phyloP scores from a whole-genome alignment of 371 early-diverging fungal species.

The Vavraia culicis region DNA sequence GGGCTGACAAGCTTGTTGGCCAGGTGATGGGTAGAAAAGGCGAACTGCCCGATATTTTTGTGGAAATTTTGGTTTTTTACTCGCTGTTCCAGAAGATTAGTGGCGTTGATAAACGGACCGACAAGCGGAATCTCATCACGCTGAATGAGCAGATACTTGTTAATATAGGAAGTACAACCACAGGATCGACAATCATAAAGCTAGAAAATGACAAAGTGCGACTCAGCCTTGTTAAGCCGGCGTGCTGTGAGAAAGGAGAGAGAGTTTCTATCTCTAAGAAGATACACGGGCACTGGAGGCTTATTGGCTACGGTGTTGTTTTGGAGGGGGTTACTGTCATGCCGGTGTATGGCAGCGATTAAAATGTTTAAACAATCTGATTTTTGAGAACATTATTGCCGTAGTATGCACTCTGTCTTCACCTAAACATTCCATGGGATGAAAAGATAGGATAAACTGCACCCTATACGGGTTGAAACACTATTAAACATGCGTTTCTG shows the following conservation, averaged over 20 bases:
- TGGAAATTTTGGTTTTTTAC: slow-evolving; percentile 79
- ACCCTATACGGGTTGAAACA: too few species aligned
- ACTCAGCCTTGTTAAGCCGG: slow-evolving; percentile 71
- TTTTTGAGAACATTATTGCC: too few species aligned
- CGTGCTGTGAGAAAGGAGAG: slow-evolving; percentile 88
- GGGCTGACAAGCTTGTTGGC: slow-evolving; percentile 93
- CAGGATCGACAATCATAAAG: slow-evolving; percentile 79
- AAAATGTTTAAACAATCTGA: too few species aligned
- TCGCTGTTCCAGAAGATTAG: slow-evolving; percentile 78
- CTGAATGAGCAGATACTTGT: slow-evolving; percentile 77
- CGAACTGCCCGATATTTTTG: slow-evolving; percentile 75
- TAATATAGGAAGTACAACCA: slow-evolving; percentile 93
- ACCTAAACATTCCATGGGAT: too few species aligned
- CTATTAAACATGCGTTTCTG: too few species aligned
- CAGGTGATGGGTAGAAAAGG: slow-evolving; percentile 88
- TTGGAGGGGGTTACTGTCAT: slow-evolving; percentile 16
- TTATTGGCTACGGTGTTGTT: slow-evolving; percentile 40
- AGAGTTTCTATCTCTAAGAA: slow-evolving; percentile 86
- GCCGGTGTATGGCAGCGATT: slow-evolving; percentile 9
- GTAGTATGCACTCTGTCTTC: too few species aligned
- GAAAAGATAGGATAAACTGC: too few species aligned
- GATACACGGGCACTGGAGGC: slow-evolving; percentile 84
- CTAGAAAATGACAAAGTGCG: slow-evolving; percentile 57
- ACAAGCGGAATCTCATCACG: slow-evolving; percentile 47
- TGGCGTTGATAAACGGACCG: slow-evolving; percentile 57